Conservation (phyloP, 768 basidiomycete genomes). For the Agaricus blazei region DNA sequence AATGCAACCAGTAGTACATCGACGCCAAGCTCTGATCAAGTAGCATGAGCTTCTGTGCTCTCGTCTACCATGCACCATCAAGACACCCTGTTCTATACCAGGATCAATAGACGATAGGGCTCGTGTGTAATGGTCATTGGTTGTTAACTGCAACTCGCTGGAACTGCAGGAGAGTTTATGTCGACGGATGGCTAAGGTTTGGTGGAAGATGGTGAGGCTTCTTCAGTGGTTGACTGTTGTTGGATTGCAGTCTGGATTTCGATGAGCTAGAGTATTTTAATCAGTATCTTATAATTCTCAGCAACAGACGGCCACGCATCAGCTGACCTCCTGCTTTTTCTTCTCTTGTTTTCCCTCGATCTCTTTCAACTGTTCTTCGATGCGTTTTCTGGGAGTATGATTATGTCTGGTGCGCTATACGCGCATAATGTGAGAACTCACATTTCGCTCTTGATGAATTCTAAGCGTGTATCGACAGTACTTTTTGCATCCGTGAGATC, state of each 20-base stretch:
- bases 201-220: slow-evolving; percentile 10
- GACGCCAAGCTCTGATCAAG: slow-evolving; percentile 10
- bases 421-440: slow-evolving; percentile 29
- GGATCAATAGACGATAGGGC: neutral
- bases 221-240: slow-evolving; percentile 27
- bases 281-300: neutral
- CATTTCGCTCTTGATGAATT: slow-evolving; percentile 89
- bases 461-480: slow-evolving; percentile 86
- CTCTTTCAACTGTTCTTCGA: slow-evolving; percentile 80
- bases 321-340: slow-evolving; percentile 74
- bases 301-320: neutral
- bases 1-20: slow-evolving; percentile 11
- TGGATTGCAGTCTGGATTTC: slow-evolving; percentile 60
- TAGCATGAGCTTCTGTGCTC: neutral
- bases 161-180: neutral
- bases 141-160: neutral
- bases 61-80: neutral
- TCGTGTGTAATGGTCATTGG: neutral
- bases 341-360: slow-evolving; percentile 70
- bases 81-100: neutral
- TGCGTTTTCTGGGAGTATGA: slow-evolving; percentile 48
- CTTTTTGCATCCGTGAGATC: slow-evolving; percentile 81
- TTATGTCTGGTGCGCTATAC: slow-evolving; percentile 4
- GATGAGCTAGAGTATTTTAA: slow-evolving; percentile 42
- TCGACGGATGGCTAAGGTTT: neutral